Evolutionary conservation across 2,329 filamentous ascomycete genomes (phyloP).

Genomic region (Aspergillus tanneri): DNA sequence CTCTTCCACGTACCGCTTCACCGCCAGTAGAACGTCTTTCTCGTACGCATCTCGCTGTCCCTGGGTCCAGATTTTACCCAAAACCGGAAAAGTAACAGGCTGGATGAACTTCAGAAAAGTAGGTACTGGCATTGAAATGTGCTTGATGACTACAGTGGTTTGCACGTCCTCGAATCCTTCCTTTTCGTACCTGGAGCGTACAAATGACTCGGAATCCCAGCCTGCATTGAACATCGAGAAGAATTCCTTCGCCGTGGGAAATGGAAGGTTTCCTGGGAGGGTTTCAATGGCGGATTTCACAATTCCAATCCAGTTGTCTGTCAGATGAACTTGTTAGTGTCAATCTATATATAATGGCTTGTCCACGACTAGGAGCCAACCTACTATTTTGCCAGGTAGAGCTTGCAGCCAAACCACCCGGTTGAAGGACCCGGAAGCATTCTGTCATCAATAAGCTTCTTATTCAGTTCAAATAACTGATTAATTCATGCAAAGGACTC

Average conservation of each 20-base stretch:
- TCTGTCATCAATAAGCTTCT: conserved; percentile 29
- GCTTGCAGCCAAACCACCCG: conserved; percentile 36
- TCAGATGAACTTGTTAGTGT: neutral
- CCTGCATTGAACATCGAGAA: conserved; percentile 17
- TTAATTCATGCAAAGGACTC: conserved; percentile 1
- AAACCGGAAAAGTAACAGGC: conserved; percentile 23
- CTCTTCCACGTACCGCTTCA: conserved; percentile 27
- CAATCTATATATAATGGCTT: neutral
- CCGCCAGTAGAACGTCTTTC: conserved; percentile 20
- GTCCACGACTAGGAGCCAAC: conserved; percentile 2
- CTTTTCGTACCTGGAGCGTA: conserved; percentile 22
- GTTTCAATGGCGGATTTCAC: conserved; percentile 25
- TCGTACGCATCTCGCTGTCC: conserved; percentile 25
- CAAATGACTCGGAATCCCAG: conserved; percentile 26
- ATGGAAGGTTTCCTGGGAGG: conserved; percentile 25
- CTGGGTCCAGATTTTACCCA: conserved; percentile 30
- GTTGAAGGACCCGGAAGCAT: conserved; percentile 34
- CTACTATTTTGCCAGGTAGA: conserved; percentile 38
- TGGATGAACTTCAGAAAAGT: conserved; percentile 25
- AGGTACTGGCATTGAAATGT: conserved; percentile 13
- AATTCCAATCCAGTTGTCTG: conserved; percentile 31
- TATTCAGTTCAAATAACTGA: neutral
- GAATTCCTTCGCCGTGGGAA: conserved; percentile 25
- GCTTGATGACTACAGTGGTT: conserved; percentile 19
- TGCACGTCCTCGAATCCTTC: conserved; percentile 27